Evolutionary conservation across 1,139 yeast species (phyloP), one percentile per base, ranked within the genome.

Genomic region (Debaryomycetaceae sp.): DNA sequence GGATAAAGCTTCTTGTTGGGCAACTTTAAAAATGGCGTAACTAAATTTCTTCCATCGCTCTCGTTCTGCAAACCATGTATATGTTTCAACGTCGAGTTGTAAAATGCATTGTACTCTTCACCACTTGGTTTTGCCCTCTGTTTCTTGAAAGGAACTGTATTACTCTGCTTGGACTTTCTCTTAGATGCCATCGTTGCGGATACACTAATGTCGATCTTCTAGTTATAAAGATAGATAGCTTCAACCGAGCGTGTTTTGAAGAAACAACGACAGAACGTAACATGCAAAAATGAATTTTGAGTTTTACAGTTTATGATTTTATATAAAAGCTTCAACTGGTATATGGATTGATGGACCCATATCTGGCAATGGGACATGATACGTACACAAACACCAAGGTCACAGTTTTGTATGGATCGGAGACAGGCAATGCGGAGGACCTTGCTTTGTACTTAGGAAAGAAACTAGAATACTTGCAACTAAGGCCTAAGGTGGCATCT

Each of bases 381-480:
- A 5, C 17, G 5, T 17, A 14, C n/a, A 8, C n/a, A 13, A 34
- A 34, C 37, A 3, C 11, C 11, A 27, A 27, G 45, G 67, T 87
- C 11, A 80, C 83, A 27, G 78, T 93, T 13, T 68, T 93, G 1
- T 91, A 87, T 61, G 98, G 97, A 0, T 85, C 97, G 1, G 98
- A 91, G 59, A 88, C 97, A 0, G 99, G 98, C 1, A 90, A 88
- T 55, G 80, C 97, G 1, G 89, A 87, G 55, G 98, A 93, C 56
- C 84, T 81, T 56, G 97, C 98, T 1, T 76, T 78, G 44, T 75
- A 81, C 38, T 65, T 91, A 33, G 76, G 81, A 33, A 71, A 77
- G 41, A 70, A 75, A 38, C 74, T 87, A 42, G 78, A 80, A 42
- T 76, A 87, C 51, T 65, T 75, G 37, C 78, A 79, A 52, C 73